These are phyloP conservation scores for Lotus japonicus DNA, from an alignment of 306 rosid genomes.

Conservation along the genomic window DNA sequence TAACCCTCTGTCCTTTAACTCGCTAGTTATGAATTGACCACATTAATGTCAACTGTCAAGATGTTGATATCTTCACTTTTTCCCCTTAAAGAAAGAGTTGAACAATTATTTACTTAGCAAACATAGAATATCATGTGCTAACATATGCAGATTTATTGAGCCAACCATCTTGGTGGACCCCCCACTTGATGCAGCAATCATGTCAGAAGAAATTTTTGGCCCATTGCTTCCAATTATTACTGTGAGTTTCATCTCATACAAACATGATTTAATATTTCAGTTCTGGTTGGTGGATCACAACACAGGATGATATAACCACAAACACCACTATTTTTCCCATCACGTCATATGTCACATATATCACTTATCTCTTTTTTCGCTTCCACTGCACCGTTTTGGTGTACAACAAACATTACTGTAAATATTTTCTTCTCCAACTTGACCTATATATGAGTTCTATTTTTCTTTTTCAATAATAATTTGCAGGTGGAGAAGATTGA, in stretches of 20 bases:
- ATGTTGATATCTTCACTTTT: background rate
- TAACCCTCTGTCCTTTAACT: background rate
- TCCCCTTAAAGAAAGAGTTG: background rate
- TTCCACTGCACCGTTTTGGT: no score
- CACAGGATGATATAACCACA: no score
- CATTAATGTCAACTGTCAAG: background rate
- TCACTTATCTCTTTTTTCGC: no score
- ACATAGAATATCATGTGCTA: background rate
- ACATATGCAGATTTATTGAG: conserved; percentile 59
- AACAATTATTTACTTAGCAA: background rate
- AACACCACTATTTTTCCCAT: no score
- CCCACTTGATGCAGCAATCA: conserved; percentile 53
- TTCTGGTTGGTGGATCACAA: no score
- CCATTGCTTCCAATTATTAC: conserved; percentile 75
- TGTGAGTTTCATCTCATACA: conserved; percentile 24
- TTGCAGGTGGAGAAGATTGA: conserved; percentile 65
- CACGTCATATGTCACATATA: no score
- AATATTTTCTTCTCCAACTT: no score
- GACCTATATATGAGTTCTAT: no score
- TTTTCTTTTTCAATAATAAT: background rate
- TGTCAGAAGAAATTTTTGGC: conserved; percentile 75
- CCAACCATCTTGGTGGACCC: conserved; percentile 77
- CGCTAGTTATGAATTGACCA: background rate
- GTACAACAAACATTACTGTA: no score
- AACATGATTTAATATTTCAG: no score